Evolutionary conservation across 306 rosid genomes (phyloP).

Genomic region (Cyamopsis tetragonoloba): DNA sequence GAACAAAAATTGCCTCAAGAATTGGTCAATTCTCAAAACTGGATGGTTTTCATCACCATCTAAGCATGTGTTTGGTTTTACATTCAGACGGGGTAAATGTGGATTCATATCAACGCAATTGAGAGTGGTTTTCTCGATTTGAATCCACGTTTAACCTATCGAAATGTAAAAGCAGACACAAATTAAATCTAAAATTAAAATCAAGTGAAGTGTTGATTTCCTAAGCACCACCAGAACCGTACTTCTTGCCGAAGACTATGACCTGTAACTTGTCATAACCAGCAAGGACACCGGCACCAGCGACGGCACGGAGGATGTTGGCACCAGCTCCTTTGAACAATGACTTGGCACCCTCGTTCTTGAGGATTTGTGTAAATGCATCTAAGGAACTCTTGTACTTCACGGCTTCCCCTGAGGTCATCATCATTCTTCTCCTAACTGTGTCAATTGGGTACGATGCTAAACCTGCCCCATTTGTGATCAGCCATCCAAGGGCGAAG

Average conservation of each 20-base stretch:
- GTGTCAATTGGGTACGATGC: conserved; percentile 94
- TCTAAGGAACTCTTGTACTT: conserved; percentile 86
- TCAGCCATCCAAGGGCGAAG: conserved; percentile 63
- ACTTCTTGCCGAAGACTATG: conserved; percentile 67
- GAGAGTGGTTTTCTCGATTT: too few species aligned
- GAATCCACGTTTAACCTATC: too few species aligned
- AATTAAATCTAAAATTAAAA: too few species aligned
- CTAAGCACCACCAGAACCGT: conserved; percentile 74
- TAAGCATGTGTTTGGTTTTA: too few species aligned
- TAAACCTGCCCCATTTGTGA: conserved; percentile 74
- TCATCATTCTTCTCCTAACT: conserved; percentile 96
- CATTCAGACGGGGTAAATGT: too few species aligned
- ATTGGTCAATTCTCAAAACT: conserved; percentile 31
- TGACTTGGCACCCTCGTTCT: conserved; percentile 84
- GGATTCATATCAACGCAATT: too few species aligned
- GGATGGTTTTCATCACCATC: conserved; percentile 56
- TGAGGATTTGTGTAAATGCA: conserved; percentile 66
- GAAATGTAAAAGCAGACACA: too few species aligned
- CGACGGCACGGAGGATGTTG: conserved; percentile 80
- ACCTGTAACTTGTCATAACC: conserved; percentile 88
- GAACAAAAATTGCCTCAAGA: conserved; percentile 47
- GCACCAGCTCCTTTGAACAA: conserved; percentile 96
- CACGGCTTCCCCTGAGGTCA: conserved; percentile 94
- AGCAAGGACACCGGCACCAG: conserved; percentile 92
- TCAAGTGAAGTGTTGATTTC: too few species aligned